Conservation (phyloP, 2,329 filamentous ascomycete genomes). For the Penicillium sp. region DNA sequence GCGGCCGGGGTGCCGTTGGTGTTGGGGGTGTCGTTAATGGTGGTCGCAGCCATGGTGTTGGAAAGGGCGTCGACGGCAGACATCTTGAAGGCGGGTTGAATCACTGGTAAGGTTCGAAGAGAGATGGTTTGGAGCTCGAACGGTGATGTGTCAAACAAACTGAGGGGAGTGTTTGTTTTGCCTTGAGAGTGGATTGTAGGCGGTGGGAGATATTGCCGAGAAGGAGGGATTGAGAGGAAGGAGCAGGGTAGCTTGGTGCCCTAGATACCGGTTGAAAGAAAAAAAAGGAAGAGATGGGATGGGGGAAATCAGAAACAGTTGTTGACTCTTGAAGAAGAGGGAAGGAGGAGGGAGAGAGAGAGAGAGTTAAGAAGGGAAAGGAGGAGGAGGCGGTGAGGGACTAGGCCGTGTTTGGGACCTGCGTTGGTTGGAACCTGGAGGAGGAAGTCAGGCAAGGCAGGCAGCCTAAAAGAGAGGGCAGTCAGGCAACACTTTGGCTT, state of each 20-base stretch:
- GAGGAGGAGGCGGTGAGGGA: conserved; percentile 33
- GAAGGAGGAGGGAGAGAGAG: conserved; percentile 23
- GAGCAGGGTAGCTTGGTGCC: conserved; percentile 86
- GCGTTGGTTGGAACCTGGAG: not conserved
- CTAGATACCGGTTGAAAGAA: conserved; percentile 64
- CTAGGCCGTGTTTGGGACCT: conserved; percentile 20
- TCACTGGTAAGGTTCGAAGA: conserved; percentile 28
- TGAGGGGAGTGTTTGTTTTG: conserved; percentile 59
- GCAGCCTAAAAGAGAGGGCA: too few relatives aligned
- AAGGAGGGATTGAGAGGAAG: conserved; percentile 54
- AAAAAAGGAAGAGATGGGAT: conserved; percentile 33
- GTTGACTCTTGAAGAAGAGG: conserved; percentile 30
- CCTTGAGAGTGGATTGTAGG: conserved; percentile 20
- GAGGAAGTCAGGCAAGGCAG: too few relatives aligned
- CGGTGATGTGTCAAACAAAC: conserved; percentile 63
- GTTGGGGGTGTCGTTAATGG: conserved; percentile 60
- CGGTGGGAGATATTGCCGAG: conserved; percentile 60
- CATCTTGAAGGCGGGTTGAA: conserved; percentile 65
- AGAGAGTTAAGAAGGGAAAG: conserved; percentile 23
- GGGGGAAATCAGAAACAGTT: conserved; percentile 25
- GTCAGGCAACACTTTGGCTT: not conserved
- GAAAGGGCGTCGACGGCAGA: conserved; percentile 76
- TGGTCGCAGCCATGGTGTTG: conserved; percentile 70
- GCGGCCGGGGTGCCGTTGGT: conserved; percentile 67
- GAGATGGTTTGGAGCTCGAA: conserved; percentile 23